phyloP scores from a whole-genome alignment of 2,329 filamentous ascomycete genomes.

The Arachnomyces sp. region DNA sequence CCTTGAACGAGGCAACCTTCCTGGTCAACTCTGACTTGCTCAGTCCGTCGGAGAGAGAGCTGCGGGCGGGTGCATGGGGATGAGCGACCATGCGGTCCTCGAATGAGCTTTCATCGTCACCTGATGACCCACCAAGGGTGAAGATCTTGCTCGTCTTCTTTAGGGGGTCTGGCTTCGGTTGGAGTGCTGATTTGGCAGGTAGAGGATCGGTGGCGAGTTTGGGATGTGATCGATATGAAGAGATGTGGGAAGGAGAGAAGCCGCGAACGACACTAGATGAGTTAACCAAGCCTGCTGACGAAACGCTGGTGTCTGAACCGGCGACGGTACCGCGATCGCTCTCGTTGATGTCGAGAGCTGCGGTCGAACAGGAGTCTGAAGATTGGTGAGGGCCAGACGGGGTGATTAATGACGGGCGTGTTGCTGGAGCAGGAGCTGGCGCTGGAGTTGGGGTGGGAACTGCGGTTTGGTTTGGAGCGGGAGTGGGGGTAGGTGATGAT shows the following conservation, averaged over 20 bases:
- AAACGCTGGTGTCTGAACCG: constrained; percentile 55
- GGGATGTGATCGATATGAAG: constrained; percentile 56
- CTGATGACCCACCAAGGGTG: constrained; percentile 73
- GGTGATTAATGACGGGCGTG: constrained; percentile 18
- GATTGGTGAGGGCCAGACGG: constrained; percentile 35
- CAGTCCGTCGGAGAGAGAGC: constrained; percentile 47
- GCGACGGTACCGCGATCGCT: constrained; percentile 37
- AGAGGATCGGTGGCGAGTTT: constrained; percentile 43
- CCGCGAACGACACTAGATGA: constrained; percentile 70
- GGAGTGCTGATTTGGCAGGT: constrained; percentile 53
- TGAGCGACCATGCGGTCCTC: constrained; percentile 51
- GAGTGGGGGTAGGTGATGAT: constrained; percentile 33
- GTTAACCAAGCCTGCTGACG: constrained; percentile 46
- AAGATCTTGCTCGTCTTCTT: constrained; percentile 63
- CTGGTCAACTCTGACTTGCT: constrained; percentile 44
- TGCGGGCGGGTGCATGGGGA: constrained; percentile 37
- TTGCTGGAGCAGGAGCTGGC: constrained; percentile 21
- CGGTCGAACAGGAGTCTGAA: constrained; percentile 54
- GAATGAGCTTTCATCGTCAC: constrained; percentile 71
- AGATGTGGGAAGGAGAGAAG: constrained; percentile 69
- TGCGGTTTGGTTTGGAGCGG: constrained; percentile 22
- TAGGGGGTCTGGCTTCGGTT: constrained; percentile 43
- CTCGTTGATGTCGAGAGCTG: constrained; percentile 37
- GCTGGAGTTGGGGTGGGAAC: constrained; percentile 26
- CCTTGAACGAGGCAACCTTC: constrained; percentile 77